phyloP scores from a whole-genome alignment of 192 early-diverging fungal genomes.

The Pilobolus umbonatus region DNA sequence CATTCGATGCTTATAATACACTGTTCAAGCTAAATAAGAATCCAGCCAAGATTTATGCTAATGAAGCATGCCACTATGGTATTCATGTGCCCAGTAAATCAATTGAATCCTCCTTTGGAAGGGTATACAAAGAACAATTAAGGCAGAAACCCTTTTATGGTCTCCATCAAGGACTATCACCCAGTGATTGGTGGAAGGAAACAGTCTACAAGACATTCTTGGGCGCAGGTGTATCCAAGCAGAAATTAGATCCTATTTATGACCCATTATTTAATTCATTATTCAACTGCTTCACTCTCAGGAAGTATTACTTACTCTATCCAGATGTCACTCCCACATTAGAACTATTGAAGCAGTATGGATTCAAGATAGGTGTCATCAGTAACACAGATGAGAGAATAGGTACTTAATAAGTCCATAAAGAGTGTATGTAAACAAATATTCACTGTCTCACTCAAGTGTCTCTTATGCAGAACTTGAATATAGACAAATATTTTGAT shows the following conservation, averaged over 20 bases:
- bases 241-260: too few relatives aligned
- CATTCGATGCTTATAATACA: slow-evolving; percentile 59
- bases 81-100: slow-evolving; percentile 30
- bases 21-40: slow-evolving; percentile 44
- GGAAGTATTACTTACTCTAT: slow-evolving; percentile 46
- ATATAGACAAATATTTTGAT: slow-evolving; percentile 50
- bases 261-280: slow-evolving; percentile 27
- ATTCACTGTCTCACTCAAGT: slow-evolving; percentile 5
- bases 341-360: slow-evolving; percentile 33
- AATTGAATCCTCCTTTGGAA: slow-evolving; percentile 31
- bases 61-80: slow-evolving; percentile 34
- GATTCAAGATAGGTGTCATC: slow-evolving; percentile 48
- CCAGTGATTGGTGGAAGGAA: slow-evolving; percentile 48
- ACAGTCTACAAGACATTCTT: slow-evolving; percentile 41
- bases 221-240: slow-evolving; percentile 26
- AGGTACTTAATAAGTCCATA: slow-evolving; percentile 18
- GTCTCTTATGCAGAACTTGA: slow-evolving; percentile 21
- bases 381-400: slow-evolving; percentile 57
- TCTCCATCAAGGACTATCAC: slow-evolving; percentile 27
- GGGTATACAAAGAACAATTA: slow-evolving; percentile 34
- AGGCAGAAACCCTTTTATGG: slow-evolving; percentile 50
- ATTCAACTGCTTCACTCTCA: slow-evolving; percentile 40
- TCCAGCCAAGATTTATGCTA: slow-evolving; percentile 30
- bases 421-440: background rate
- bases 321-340: slow-evolving; percentile 43